Conservation (phyloP, 441 rosid species). For the Adansonia grandidieri region DNA sequence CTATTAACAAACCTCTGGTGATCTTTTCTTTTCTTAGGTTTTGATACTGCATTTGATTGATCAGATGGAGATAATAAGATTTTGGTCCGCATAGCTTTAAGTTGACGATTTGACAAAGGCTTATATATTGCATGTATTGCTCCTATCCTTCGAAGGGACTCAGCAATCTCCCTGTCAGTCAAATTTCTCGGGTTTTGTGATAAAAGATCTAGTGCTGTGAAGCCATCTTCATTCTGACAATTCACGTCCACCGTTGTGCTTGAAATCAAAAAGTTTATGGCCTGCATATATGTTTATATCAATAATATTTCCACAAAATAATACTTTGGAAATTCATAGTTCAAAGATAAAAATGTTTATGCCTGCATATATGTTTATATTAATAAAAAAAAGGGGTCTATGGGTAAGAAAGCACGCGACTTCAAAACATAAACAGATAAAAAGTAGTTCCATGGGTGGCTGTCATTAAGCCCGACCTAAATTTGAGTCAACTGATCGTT, state of each 20-base stretch:
- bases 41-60: not conserved
- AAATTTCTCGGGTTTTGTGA: not conserved
- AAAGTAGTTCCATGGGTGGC: too few relatives aligned
- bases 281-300: not conserved
- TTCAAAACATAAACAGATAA: too few relatives aligned
- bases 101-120: not conserved
- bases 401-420: too few relatives aligned
- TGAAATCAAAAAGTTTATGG: slow-evolving; percentile 19
- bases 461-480: not conserved
- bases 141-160: not conserved
- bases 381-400: too few relatives aligned
- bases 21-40: not conserved
- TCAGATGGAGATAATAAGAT: not conserved
- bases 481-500: not conserved
- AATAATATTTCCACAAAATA: not conserved
- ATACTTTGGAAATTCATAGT: too few relatives aligned
- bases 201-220: slow-evolving; percentile 26
- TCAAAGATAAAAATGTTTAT: too few relatives aligned
- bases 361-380: too few relatives aligned
- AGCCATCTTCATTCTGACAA: slow-evolving; percentile 31
- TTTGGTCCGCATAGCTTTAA: not conserved
- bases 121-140: not conserved
- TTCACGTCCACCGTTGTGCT: slow-evolving; percentile 23
- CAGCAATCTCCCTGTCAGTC: slow-evolving; percentile 18
- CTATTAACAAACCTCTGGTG: not conserved